Evolutionary conservation across 176 grass and related monocot genomes (phyloP).

Genomic region (Oryza officinalis): DNA sequence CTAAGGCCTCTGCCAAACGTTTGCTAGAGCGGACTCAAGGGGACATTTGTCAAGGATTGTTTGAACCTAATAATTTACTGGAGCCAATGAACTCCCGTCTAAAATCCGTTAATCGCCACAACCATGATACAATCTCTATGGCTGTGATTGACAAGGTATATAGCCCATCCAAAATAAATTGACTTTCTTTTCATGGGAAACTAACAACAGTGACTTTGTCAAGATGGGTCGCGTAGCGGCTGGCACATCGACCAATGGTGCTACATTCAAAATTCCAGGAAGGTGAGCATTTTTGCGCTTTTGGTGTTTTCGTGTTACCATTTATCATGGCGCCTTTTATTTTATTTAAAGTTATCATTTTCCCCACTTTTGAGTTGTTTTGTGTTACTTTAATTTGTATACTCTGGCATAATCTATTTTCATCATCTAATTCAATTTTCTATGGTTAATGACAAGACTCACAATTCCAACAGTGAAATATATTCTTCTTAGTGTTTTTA

Average conservation of each 20-base stretch:
- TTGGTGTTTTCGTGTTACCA: neutral
- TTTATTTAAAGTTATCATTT: constrained; percentile 44
- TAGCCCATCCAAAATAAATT: constrained; percentile 10
- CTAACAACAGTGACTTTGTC: constrained; percentile 20
- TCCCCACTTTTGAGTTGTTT: neutral
- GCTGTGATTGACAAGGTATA: constrained; percentile 82
- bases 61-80: constrained; percentile 30
- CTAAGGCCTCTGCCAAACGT: constrained; percentile 23
- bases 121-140: constrained; percentile 96
- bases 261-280: constrained; percentile 96
- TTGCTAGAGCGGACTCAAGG: neutral
- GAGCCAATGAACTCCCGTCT: constrained; percentile 27
- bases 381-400: neutral
- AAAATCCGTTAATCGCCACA: constrained; percentile 57
- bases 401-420: neutral
- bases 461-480: neutral
- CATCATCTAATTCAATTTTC: neutral
- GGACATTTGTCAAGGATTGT: constrained; percentile 20
- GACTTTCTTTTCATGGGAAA: constrained; percentile 30
- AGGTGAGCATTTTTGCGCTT: constrained; percentile 45
- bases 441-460: neutral
- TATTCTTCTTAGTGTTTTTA: neutral
- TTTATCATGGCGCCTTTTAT: neutral
- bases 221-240: constrained; percentile 87
- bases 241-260: constrained; percentile 92